A percentile compares a stretch with the other conserved stretches of the same genome.
These are phyloP conservation scores for Hsuehochloa calcarea DNA, from an alignment of 176 grass and related monocot species.

Conservation along the genomic window DNA sequence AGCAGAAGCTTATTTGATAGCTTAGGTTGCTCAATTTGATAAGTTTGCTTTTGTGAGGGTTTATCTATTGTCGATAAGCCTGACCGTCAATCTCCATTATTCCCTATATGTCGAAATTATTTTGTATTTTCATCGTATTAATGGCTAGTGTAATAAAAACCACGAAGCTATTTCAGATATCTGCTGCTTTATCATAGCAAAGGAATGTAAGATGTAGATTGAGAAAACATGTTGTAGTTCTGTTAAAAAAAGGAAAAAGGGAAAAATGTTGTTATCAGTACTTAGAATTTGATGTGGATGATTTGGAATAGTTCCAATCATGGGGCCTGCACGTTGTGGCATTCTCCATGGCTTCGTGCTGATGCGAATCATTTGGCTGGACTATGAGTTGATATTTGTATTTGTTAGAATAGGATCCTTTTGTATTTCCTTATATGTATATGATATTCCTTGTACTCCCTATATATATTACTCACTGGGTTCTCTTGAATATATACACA, in stretches of 20 bases:
- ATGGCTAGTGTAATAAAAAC: background rate
- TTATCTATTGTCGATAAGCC: background rate
- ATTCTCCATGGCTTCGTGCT: background rate
- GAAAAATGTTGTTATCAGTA: background rate
- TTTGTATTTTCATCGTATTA: background rate
- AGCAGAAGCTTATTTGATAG: background rate
- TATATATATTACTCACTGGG: too few relatives aligned
- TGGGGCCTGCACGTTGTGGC: background rate
- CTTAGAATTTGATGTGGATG: background rate
- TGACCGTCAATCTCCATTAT: background rate
- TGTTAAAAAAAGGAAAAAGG: background rate
- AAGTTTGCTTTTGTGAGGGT: background rate
- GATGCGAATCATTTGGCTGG: background rate
- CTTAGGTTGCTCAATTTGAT: background rate
- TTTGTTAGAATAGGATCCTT: too few relatives aligned
- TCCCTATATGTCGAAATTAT: background rate
- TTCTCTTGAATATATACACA: too few relatives aligned
- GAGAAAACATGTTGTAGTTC: background rate
- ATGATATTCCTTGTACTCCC: too few relatives aligned
- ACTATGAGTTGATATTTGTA: constrained; percentile 1
- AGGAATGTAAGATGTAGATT: background rate
- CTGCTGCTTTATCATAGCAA: background rate
- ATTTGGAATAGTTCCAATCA: background rate
- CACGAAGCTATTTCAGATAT: background rate
- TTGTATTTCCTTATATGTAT: too few relatives aligned